These are phyloP conservation scores for Crithidia brevicula DNA, from an alignment of 208 protist genomes.

Conservation along the genomic window DNA sequence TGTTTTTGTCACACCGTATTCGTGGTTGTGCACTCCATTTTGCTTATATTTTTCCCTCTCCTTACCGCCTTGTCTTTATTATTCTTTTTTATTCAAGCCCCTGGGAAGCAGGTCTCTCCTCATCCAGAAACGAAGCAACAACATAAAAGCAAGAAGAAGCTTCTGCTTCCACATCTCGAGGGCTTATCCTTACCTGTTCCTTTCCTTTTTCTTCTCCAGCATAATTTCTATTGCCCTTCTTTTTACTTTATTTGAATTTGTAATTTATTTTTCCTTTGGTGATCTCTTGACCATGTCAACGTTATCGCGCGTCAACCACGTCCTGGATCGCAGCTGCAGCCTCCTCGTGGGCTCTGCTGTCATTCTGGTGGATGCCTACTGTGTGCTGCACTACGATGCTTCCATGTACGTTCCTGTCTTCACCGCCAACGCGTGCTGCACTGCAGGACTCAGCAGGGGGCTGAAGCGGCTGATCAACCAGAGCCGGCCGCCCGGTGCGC, in stretches of 20 bases:
- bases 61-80: background rate
- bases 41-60: background rate
- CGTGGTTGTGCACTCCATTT: too few species aligned
- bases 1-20: too few species aligned
- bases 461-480: constrained; percentile 63
- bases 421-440: constrained; percentile 40
- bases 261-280: background rate
- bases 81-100: background rate
- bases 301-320: constrained; percentile 26
- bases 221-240: too few species aligned
- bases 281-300: background rate
- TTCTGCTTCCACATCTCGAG: too few species aligned
- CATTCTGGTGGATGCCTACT: constrained; percentile 44
- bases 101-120: too few species aligned
- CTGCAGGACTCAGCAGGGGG: constrained; percentile 45
- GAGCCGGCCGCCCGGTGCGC: constrained; percentile 45
- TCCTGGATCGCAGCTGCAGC: constrained; percentile 48
- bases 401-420: constrained; percentile 50
- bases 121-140: too few species aligned
- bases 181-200: too few species aligned
- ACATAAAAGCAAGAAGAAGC: too few species aligned
- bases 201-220: too few species aligned
- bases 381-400: constrained; percentile 13
- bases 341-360: constrained; percentile 41
- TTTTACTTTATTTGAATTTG: constrained; percentile 7